Percentiles rank a stretch among this genome's conserved stretches.
Evolutionary conservation across 163 green algal species (phyloP).

Genomic region (Prototheca cutis): DNA sequence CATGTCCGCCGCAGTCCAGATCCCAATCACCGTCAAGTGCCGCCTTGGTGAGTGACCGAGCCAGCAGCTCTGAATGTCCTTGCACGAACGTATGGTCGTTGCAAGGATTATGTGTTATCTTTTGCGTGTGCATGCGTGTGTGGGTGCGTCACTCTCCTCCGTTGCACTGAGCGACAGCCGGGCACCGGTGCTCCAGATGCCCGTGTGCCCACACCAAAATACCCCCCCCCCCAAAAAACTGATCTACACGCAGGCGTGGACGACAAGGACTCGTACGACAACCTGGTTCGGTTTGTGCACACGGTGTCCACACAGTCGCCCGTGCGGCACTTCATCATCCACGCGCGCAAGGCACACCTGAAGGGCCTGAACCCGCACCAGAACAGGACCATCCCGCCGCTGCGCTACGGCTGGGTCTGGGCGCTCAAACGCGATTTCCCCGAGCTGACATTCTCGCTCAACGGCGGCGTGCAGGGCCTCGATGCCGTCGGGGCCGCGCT

Average conservation of each 20-base stretch:
- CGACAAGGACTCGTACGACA: constrained; percentile 70
- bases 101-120: too few relatives aligned
- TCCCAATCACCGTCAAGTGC: constrained; percentile 89
- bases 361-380: constrained; percentile 84
- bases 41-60: constrained; percentile 72
- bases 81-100: too few relatives aligned
- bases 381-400: constrained; percentile 90
- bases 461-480: constrained; percentile 66
- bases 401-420: constrained; percentile 82
- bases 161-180: too few relatives aligned
- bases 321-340: constrained; percentile 86
- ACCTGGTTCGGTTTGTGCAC: constrained; percentile 65
- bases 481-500: constrained; percentile 39
- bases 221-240: too few relatives aligned
- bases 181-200: too few relatives aligned
- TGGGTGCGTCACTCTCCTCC: too few relatives aligned
- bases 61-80: too few relatives aligned
- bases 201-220: background rate
- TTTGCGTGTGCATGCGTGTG: too few relatives aligned
- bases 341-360: constrained; percentile 89
- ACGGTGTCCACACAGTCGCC: constrained; percentile 53
- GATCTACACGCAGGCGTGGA: constrained; percentile 64
- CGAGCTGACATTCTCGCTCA: constrained; percentile 82
- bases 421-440: constrained; percentile 89
- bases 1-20: constrained; percentile 35